Evolutionary conservation across 306 rosid species (phyloP), one percentile per base, ranked within the genome.

Genomic region (Quercus cerris): DNA sequence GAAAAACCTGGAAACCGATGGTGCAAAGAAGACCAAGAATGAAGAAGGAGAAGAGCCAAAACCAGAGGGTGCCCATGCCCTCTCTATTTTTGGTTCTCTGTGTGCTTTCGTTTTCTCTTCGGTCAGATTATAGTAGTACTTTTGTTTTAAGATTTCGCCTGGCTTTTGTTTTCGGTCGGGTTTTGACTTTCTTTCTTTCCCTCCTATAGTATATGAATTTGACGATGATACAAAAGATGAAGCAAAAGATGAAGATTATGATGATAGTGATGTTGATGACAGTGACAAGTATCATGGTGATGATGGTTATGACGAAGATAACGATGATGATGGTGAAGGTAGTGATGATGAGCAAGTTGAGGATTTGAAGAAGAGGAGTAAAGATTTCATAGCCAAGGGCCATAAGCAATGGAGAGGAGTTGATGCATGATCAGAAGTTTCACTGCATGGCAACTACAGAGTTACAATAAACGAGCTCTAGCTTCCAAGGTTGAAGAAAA

Each of bases 1-100:
- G 11, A 80, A 31, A 46, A n/a, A 90, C 98, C 94, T 93, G 97
- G 77, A 85, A 93, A 80, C 97, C 97, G 22, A 91, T 72, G 38
- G 89, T 15, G 73, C 85, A 84, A 9, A 90, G 76, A 44, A 90
- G 83, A 79, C 87, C 75, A 55, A 93, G 38, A 44, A 91, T 84
- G 75, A 91, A 80, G 81, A 93, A 93, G 15, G 86, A 74, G 57
- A 81, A 41, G 74, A 93, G 91, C 97, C 97, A 91, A 51, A 86
- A 86, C 54, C 90, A 80, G 58, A 88, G 78, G 63, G 75, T 87
- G 70, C 82, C 87, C 97, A 92, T 92, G 33, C 70, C 87, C 27
- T 25, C 64, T 56, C 56, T 71, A 56, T 4, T 83, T 27, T 79
- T 81, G 70, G 23, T 18, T 11, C 33, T 86, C 25, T 62, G 19